Evolutionary conservation across 805 yeast species (phyloP).

Genomic region (Metschnikowia corniflorae): DNA sequence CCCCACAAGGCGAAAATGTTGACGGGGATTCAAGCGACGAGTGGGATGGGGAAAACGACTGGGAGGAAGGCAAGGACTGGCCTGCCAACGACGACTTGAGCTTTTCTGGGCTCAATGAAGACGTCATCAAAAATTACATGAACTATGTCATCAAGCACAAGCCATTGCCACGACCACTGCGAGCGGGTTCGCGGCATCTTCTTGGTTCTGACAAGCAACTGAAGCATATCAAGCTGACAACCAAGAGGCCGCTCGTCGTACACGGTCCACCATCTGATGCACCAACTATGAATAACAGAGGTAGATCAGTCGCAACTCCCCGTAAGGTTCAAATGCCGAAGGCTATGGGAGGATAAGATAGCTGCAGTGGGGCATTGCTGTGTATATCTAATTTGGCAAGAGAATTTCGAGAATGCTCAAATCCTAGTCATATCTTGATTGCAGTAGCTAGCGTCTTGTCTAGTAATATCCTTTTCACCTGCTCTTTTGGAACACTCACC

Average conservation of each 20-base stretch:
- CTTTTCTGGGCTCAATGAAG: conserved; percentile 6
- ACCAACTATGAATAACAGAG: too few relatives aligned
- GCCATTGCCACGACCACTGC: conserved; percentile 2
- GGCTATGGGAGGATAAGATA: too few relatives aligned
- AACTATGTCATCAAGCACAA: conserved; percentile 9
- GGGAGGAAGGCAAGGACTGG: conserved; percentile 5
- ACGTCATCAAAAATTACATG: conserved; percentile 12
- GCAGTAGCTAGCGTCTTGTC: too few relatives aligned
- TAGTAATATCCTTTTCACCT: conserved; percentile 19
- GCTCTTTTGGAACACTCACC: conserved; percentile 24
- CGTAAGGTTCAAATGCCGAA: too few relatives aligned
- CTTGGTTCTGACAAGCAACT: too few relatives aligned
- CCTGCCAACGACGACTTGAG: conserved; percentile 3
- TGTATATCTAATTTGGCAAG: too few relatives aligned
- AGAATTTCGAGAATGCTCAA: too few relatives aligned
- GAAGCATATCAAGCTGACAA: background rate
- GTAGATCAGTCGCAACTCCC: too few relatives aligned
- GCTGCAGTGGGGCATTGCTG: too few relatives aligned
- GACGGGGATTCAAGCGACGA: background rate
- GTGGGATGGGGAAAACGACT: conserved; percentile 4
- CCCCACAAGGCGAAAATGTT: background rate
- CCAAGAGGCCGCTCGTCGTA: conserved; percentile 5
- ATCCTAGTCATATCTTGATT: too few relatives aligned
- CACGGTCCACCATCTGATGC: conserved; percentile 11
- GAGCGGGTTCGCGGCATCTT: too few relatives aligned